Evolutionary conservation across 345 rosid species (phyloP), one percentile per base, ranked within the genome.

Genomic region (Populus pruinosa): DNA sequence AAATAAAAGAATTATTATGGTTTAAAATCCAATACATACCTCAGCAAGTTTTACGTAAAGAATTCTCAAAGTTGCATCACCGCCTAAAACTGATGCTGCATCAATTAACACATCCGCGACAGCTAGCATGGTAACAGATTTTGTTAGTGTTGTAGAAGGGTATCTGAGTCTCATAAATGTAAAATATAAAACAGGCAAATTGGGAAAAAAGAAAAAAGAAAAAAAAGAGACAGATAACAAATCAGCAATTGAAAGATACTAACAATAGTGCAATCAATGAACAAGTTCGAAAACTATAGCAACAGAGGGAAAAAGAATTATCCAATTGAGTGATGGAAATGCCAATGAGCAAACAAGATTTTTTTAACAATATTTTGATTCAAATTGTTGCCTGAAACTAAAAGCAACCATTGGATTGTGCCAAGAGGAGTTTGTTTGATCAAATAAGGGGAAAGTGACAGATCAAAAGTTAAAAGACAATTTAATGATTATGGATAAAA

Each of bases 51-150:
- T 94, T 88, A 88, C 71, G 55, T 88, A 91, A 53, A 96, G 94
- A 88, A 96, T 93, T 87, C 85, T 91, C 77, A 96, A 86, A 12
- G 91, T 91, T 25, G 90, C 85, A 77, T 92, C 99, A 84, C 99
- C 98, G 71, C 97, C 94, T 82, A 96, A 85, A 82, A 94, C 94
- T 79, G 89, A 87, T 14, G 99, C 99, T 53, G 97, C 97, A 79
- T 96, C 98, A 33, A 81, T 88, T 86, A 96, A 84, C 73, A 92
- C 97, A 81, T 96, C 98, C 86, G 97, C 97, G 81, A 94, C 97
- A 89, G 98, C 99, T 96, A 87, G 73, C 70, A 87, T 82, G 81
- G 88, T 77, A 77, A 83, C 72, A 85, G 67, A 85, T 69, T 82
- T 76, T 39, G 75, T 92, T 81, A 90, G 87, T 76, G 20, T 72